Evolutionary conservation across 495 filamentous ascomycete genomes (phyloP), one percentile per base, ranked within the genome.

Genomic region (Annulohypoxylon nitens): DNA sequence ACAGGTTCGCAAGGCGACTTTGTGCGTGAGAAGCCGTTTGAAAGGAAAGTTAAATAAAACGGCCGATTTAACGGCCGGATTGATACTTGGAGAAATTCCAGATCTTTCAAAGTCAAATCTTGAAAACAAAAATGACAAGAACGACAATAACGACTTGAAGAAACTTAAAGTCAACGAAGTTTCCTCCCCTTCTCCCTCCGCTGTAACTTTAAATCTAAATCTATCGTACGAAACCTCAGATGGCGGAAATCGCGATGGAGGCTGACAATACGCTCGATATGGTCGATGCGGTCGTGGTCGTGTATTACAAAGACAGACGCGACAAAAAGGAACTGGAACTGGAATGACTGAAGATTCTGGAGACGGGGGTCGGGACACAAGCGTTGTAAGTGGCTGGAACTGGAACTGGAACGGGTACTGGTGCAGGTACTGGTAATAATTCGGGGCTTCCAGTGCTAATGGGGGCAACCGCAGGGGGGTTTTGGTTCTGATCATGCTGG

Each of bases 11-110:
- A 71, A 73, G 62, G 63, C 74, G 83, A 50, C 61, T 59, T 67
- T 78, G 69, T 68, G 79, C 76, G 80, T 78, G 74, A 45, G 84
- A 84, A 82, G 83, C 83, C 84, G 84, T 85, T 79, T 82, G 82
- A 77, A 74, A 73, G 74, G 77, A 36, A 73, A 64, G 60, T 39
- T 0, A 39, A 57, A n/a, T 64, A 70, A 70, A 74, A 75, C 74
- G 76, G 77, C 82, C 83, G 82, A 75, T 75, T 78, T 67, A 73
- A 84, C 82, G 83, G 81, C 82, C 78, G 61, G 63, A 65, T 33
- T 26, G 30, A 36, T 14, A 67, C 67, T 61, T 67, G 64, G 64
- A 64, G 63, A 75, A 71, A 30, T 25, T 68, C 53, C 68, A 70
- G 8, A 33, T 45, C 23, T 45, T 26, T 20, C 57, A 41, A 66